Evolutionary conservation across 192 early-diverging fungal genomes (phyloP), one percentile per base, ranked within the genome.

Genomic region (Coemansia sp.): DNA sequence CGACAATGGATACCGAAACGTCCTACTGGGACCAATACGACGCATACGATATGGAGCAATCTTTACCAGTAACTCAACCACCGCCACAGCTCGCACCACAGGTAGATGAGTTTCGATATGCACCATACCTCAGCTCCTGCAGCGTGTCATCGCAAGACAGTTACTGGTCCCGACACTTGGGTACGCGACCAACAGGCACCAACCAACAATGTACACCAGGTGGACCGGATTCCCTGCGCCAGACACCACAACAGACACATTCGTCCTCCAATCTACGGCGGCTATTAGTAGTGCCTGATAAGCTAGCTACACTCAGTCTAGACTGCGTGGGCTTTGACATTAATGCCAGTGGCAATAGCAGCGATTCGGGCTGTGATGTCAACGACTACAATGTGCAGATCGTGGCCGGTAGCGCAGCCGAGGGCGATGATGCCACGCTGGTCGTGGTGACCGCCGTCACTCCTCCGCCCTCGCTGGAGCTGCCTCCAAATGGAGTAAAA

Each of bases 1-100:
- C 65, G 1, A 18, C 33, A 18, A 70, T 71, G 69, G 75, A 71
- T 36, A 65, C 52, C 1, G 82, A 84, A 31, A 64, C 71, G 63
- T 70, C 65, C 9, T 84, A 84, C 27, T 84, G 82, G 82, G 82
- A 79, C 42, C 77, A 66, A 41, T 84, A 84, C 61, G 73, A 72
- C 67, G 54, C 20, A 11, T 64, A 52, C 12, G 54, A 57, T 12
- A 57, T 29, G 27, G 54, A 29, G 24, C 54, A 57, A 31, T 57
- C 54, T 0, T 29, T 57, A 29, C 27, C 54, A 5, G 29, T 29
- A 57, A 29, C 54, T 33, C 54, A 57, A 29, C 54, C 54, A 31
- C 61, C 22, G 27, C 63, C 27, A 0, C 63, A 44, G 24, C 24
- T 29, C 27, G 42, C 42, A 12, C 40, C 63, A 20, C 63, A 10